These are phyloP conservation scores for Lichtheimia ramosa DNA, from an alignment of 371 early-diverging fungal species.

Conservation along the genomic window DNA sequence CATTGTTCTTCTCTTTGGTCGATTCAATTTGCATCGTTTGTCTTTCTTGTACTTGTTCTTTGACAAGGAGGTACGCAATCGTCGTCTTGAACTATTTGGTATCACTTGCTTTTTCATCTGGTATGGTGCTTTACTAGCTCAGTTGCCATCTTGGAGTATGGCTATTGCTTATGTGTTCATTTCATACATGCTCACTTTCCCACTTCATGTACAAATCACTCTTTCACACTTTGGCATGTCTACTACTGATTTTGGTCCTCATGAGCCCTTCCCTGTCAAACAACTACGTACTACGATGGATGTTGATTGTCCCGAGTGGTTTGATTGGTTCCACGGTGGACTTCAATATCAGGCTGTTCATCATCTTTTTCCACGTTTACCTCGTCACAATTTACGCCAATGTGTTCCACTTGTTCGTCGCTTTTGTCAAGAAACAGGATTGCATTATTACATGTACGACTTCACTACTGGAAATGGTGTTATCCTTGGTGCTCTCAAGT, in stretches of 20 bases:
- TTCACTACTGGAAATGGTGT: slow-evolving; percentile 77
- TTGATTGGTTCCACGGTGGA: slow-evolving; percentile 98
- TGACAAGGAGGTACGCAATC: slow-evolving; percentile 65
- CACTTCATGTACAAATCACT: slow-evolving; percentile 95
- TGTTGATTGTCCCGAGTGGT: slow-evolving; percentile 90
- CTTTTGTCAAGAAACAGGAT: slow-evolving; percentile 72
- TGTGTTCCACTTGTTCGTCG: slow-evolving; percentile 73
- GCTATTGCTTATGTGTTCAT: slow-evolving; percentile 71
- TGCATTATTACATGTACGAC: slow-evolving; percentile 68
- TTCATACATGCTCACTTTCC: slow-evolving; percentile 81
- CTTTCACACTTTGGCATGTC: slow-evolving; percentile 96
- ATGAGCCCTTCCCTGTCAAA: slow-evolving; percentile 81
- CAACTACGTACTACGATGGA: slow-evolving; percentile 95
- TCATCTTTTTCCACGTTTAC: slow-evolving; percentile 93
- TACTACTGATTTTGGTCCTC: slow-evolving; percentile 73
- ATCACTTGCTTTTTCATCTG: slow-evolving; percentile 79
- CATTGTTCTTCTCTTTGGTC: slow-evolving; percentile 81
- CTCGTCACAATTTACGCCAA: slow-evolving; percentile 81
- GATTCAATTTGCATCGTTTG: slow-evolving; percentile 89
- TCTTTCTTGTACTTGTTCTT: slow-evolving; percentile 68
- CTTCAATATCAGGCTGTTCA: slow-evolving; percentile 96
- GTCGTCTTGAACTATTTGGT: slow-evolving; percentile 72
- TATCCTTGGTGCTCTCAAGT: slow-evolving; percentile 61
- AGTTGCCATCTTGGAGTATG: slow-evolving; percentile 65
- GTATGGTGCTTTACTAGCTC: slow-evolving; percentile 70